These are phyloP conservation scores for Candida morakotiae DNA, from an alignment of 805 yeast genomes.

Conservation along the genomic window DNA sequence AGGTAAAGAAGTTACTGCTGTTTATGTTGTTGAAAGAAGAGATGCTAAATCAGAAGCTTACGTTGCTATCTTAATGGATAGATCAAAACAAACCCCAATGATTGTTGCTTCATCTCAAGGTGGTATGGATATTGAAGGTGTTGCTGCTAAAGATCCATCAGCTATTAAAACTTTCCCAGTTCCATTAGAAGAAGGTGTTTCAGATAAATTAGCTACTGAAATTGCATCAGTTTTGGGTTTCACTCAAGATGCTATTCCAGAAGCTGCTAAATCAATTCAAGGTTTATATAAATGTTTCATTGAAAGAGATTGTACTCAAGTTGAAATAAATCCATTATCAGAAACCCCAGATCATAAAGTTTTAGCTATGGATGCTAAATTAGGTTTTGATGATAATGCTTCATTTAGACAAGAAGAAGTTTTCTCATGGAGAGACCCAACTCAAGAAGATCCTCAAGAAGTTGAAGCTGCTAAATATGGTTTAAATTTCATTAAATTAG, in stretches of 20 bases:
- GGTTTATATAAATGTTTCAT: slow-evolving; percentile 84
- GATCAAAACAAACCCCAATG: slow-evolving; percentile 84
- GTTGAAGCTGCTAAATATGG: slow-evolving; percentile 86
- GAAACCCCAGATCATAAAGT: slow-evolving; percentile 89
- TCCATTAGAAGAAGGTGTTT: slow-evolving; percentile 73
- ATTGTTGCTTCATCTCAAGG: slow-evolving; percentile 97
- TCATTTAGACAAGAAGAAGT: slow-evolving; percentile 91
- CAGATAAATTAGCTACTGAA: slow-evolving; percentile 67
- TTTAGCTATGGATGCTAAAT: slow-evolving; percentile 98
- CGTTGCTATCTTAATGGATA: slow-evolving; percentile 91
- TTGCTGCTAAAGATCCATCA: slow-evolving; percentile 84
- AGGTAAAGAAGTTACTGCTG: slow-evolving; percentile 96
- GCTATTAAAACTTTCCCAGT: slow-evolving; percentile 88
- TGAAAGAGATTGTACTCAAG: slow-evolving; percentile 95
- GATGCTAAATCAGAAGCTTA: slow-evolving; percentile 94
- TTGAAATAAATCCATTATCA: slow-evolving; percentile 96
- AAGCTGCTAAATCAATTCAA: slow-evolving; percentile 84
- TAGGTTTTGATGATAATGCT: slow-evolving; percentile 97
- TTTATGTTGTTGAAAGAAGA: slow-evolving; percentile 91
- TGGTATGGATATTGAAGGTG: slow-evolving; percentile 99
- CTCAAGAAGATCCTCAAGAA: slow-evolving; percentile 98
- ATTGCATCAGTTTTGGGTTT: slow-evolving; percentile 82
- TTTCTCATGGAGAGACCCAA: slow-evolving; percentile 92
- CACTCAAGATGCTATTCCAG: slow-evolving; percentile 68
- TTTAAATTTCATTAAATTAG: slow-evolving; percentile 93